phyloP scores from a whole-genome alignment of 1,139 yeast species.

The Saccharomycopsis phalli region DNA sequence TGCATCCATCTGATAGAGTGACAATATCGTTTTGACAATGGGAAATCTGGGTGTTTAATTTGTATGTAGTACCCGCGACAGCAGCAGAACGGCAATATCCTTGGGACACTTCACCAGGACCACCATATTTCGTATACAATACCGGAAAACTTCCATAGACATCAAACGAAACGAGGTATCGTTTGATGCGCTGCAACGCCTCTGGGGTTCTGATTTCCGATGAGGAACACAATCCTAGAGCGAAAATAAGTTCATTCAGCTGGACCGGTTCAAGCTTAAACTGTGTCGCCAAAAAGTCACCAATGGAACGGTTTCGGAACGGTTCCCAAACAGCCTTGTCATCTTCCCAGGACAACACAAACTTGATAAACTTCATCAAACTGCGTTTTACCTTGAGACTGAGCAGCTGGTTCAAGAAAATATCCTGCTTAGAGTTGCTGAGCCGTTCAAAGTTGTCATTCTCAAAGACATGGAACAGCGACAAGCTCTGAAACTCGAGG shows the following conservation, averaged over 20 bases:
- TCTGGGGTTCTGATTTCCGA: constrained; percentile 55
- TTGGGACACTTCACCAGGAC: constrained; percentile 93
- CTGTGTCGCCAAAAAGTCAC: constrained; percentile 46
- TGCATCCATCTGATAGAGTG: constrained; percentile 66
- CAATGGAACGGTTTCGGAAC: constrained; percentile 48
- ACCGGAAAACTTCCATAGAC: constrained; percentile 94
- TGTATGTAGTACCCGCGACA: constrained; percentile 93
- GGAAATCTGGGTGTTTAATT: constrained; percentile 57
- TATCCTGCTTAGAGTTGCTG: constrained; percentile 79
- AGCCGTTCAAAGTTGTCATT: constrained; percentile 79
- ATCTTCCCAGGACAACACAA: constrained; percentile 64
- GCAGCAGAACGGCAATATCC: constrained; percentile 98
- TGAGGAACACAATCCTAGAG: constrained; percentile 71
- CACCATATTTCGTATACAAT: constrained; percentile 85
- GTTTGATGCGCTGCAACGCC: constrained; percentile 71
- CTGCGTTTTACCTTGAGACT: constrained; percentile 70
- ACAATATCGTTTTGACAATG: constrained; percentile 67
- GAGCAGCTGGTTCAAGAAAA: constrained; percentile 81
- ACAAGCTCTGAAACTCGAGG: constrained; percentile 82
- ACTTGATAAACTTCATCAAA: constrained; percentile 88
- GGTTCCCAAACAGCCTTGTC: constrained; percentile 44
- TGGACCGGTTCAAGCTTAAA: constrained; percentile 71
- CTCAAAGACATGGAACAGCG: constrained; percentile 85
- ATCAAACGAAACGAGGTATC: constrained; percentile 80
- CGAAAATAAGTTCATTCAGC: constrained; percentile 70